Base-by-base conservation (phyloP, 2,329 filamentous ascomycete species). In the Onygena corvina region DNA sequence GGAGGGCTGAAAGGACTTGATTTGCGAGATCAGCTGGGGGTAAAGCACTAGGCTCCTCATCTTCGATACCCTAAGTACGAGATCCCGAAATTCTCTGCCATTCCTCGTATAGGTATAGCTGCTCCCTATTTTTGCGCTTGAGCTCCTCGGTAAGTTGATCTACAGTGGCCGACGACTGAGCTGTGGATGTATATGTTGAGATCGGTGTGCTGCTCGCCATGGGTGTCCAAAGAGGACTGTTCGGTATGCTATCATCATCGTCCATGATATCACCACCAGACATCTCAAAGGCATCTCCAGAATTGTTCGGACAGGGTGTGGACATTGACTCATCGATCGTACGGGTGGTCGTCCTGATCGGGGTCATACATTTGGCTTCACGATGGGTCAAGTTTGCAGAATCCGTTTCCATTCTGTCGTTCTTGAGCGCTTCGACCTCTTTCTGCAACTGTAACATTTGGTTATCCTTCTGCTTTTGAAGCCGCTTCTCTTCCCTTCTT, bases 11-110 rank as follows among this genome's bases (percentile, higher is more conserved):
- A 6, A 67, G 55, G 14, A 71, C 54, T 21, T 65, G 62, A 2
- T 62, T 59, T n/a, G 66, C 53, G 46, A 71, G 65, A 20, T 65
- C 61, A 8, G 63, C 57, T 4, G 69, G 67, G 4, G 67, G 65
- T 12, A 63, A 61, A 4, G 62, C 57, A 12, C 45, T 47, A 11
- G 11, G 16, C 7, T 30, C 49, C 3, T 34, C 38, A 35, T 27
- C n/a, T 20, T 47, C 46, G 21, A 6, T 27, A 31, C 4, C 36
- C 3, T 33, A 23, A 12, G 31, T 29, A 27, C 11, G 31, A 29
- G 61, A 54, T 11, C 54, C 52, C 23, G 56, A 52, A 20, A 67
- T 47, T 57, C 60, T 54, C 20, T 63, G 66, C 56, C 67, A 69
- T 23, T 65, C 64, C 14, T 64, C 58, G 48, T 71, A 71, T 2